These are phyloP conservation scores for Globisporangium cederbergense DNA, from an alignment of 352 stramenopile genomes.

Conservation along the genomic window DNA sequence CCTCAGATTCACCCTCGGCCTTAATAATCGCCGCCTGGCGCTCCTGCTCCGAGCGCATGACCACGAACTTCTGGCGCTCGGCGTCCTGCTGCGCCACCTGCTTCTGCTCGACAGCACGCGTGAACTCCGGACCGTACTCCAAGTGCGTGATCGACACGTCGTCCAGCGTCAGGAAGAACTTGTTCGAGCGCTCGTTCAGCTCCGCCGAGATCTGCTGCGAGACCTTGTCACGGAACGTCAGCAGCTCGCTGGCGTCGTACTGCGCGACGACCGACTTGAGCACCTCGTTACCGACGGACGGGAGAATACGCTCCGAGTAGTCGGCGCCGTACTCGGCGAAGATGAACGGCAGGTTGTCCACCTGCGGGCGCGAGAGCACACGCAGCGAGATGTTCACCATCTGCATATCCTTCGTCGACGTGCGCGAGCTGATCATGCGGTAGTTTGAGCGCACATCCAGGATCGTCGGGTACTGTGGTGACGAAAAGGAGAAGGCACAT, in stretches of 20 bases:
- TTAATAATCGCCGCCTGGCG: conserved; percentile 89
- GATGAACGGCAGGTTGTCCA: conserved; percentile 94
- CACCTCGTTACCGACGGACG: conserved; percentile 97
- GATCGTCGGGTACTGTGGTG: conserved; percentile 93
- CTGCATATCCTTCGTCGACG: conserved; percentile 99
- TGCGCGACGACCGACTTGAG: conserved; percentile 94
- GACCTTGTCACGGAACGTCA: conserved; percentile 98
- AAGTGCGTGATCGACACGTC: conserved; percentile 99
- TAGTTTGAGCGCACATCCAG: conserved; percentile 98
- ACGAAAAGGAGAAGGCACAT: conserved; percentile 10
- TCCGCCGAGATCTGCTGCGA: conserved; percentile 95
- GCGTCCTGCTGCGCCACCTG: conserved; percentile 99
- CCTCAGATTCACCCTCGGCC: conserved; percentile 97
- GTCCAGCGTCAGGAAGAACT: conserved; percentile 99
- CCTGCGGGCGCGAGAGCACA: conserved; percentile 93
- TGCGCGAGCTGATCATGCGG: conserved; percentile 95
- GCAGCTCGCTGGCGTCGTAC: conserved; percentile 99
- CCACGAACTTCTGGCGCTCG: conserved; percentile 99
- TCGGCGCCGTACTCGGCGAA: conserved; percentile 97
- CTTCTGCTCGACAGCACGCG: conserved; percentile 99
- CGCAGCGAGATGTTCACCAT: conserved; percentile 99
- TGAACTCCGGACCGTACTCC: conserved; percentile 99
- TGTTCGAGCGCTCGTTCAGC: conserved; percentile 93
- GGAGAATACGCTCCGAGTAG: conserved; percentile 98
- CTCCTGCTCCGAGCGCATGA: conserved; percentile 99